These are phyloP conservation scores for Penicillium dipodomyicola DNA, from an alignment of 495 filamentous ascomycete genomes.

Conservation along the genomic window DNA sequence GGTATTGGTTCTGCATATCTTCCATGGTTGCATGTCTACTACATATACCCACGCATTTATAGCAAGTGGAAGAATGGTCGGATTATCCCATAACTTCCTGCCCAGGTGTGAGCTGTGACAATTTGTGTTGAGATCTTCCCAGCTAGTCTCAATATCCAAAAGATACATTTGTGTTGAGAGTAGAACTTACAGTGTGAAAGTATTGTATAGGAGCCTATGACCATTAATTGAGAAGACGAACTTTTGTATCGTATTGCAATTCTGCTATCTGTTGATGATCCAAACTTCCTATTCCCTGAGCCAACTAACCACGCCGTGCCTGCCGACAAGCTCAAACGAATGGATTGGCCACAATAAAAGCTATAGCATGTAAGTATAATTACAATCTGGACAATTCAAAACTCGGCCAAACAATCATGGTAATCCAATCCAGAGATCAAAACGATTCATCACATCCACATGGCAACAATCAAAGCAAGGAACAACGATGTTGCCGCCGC, in stretches of 20 bases:
- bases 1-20: slow-evolving; percentile 1
- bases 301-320: not conserved
- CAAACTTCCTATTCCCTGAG: not conserved
- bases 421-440: slow-evolving; percentile 4
- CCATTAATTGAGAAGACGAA: not conserved
- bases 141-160: slow-evolving; percentile 6
- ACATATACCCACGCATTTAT: not conserved
- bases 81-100: not conserved
- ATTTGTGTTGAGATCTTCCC: slow-evolving; percentile 1
- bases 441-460: slow-evolving; percentile 24
- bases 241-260: not conserved
- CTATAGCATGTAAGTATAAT: slow-evolving; percentile 14
- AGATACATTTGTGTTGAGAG: not conserved
- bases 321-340: not conserved
- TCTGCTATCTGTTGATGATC: not conserved
- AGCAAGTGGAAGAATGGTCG: not conserved
- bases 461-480: slow-evolving; percentile 27
- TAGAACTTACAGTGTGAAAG: not conserved
- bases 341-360: slow-evolving; percentile 10
- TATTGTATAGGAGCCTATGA: not conserved
- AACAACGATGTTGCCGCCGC: slow-evolving; percentile 26
- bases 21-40: slow-evolving; percentile 2
- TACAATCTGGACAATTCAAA: slow-evolving; percentile 4
- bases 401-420: slow-evolving; percentile 3
- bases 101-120: not conserved